A percentile compares a stretch with the other conserved stretches of the same genome.
These are phyloP conservation scores for Pleurozium schreberi DNA, from an alignment of 225 moss, liverwort and hornwort species.

Conservation along the genomic window DNA sequence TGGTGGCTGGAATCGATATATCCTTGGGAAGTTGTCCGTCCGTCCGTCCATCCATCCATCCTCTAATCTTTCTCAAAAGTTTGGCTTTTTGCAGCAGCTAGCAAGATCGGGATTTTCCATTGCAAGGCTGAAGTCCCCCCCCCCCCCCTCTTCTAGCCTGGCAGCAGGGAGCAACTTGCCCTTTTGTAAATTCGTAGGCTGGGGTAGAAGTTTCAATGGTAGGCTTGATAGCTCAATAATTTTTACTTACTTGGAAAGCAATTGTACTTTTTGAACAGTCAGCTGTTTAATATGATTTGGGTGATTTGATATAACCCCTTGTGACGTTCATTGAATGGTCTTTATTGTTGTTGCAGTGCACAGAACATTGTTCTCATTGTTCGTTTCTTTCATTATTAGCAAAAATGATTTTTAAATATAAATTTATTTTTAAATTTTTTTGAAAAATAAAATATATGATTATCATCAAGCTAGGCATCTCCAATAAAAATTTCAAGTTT, in stretches of 20 bases:
- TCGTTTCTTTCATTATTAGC: neutral
- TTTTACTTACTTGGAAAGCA: conserved; percentile 12
- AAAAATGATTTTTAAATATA: too few species aligned
- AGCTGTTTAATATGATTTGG: conserved; percentile 13
- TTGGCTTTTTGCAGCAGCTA: neutral
- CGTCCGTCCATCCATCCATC: too few species aligned
- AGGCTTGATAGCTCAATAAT: conserved; percentile 13
- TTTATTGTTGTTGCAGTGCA: neutral
- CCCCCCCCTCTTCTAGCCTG: neutral
- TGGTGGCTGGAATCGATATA: neutral
- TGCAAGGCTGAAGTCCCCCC: conserved; percentile 4
- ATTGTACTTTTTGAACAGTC: conserved; percentile 33
- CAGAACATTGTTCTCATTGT: neutral
- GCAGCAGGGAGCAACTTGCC: neutral
- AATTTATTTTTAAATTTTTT: too few species aligned
- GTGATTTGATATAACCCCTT: neutral
- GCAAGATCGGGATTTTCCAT: neutral
- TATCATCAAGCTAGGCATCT: too few species aligned
- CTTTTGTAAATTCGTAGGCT: conserved; percentile 43
- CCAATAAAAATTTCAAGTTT: too few species aligned
- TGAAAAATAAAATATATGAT: too few species aligned
- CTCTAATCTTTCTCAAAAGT: neutral
- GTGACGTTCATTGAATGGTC: neutral
- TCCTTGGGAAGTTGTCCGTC: neutral
- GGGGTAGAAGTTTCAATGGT: conserved; percentile 7